phyloP scores from a whole-genome alignment of 192 early-diverging fungal genomes.

The Backusella sp. region DNA sequence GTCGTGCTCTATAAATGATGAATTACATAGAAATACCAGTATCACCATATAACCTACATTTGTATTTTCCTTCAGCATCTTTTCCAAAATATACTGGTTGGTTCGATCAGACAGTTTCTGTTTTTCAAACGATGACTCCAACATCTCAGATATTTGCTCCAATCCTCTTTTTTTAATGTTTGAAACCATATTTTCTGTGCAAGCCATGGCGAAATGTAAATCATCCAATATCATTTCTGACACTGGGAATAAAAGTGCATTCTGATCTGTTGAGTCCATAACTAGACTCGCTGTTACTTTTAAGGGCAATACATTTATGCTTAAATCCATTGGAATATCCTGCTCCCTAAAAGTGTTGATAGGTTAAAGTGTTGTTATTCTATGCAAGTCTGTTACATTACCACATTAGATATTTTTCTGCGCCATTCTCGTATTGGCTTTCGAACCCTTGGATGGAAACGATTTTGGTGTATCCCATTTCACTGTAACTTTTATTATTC shows the following conservation, averaged over 20 bases:
- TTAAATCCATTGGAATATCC: constrained; percentile 6
- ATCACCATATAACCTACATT: not conserved
- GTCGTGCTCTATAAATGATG: not conserved
- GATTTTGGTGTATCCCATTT: not conserved
- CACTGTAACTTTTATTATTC: not conserved
- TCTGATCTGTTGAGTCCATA: not conserved
- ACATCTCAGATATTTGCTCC: not conserved
- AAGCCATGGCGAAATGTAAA: not conserved
- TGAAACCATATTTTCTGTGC: not conserved
- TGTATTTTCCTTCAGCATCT: not conserved
- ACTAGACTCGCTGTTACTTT: not conserved
- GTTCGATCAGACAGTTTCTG: not conserved
- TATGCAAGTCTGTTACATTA: not conserved
- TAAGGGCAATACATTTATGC: not conserved
- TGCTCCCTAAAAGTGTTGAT: not conserved
- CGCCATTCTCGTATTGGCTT: constrained; percentile 1
- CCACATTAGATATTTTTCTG: constrained; percentile 7
- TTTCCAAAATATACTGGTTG: not conserved
- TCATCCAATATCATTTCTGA: constrained; percentile 10
- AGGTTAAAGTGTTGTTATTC: not conserved
- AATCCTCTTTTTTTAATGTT: not conserved
- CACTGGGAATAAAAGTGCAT: not conserved
- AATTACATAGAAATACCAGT: not conserved
- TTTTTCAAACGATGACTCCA: not conserved
- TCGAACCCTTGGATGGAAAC: not conserved